Evolutionary conservation across 106 monocot genomes (phyloP), one percentile per base, ranked within the genome.

Genomic region (Triglochin maritima): DNA sequence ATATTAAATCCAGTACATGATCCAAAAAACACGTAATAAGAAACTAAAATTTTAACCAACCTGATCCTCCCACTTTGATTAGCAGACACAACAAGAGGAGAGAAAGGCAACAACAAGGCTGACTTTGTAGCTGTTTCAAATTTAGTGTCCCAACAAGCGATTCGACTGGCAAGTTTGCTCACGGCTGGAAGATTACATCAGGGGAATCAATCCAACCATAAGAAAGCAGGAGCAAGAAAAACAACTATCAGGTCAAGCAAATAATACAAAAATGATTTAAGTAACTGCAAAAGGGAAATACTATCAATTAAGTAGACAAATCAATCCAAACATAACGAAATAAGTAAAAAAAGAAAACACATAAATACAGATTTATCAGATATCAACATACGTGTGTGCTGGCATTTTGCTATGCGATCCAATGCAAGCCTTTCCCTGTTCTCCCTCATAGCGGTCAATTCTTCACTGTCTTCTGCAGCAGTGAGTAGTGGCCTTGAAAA

Each of bases 401-500:
- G 96, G 80, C 91, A 96, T 72, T 85, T 91, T 46, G 83, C 80
- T 62, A 91, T 88, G 58, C 78, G 65, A 79, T 96, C 91, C 51
- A 96, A 49, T 58, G 88, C 88, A 75, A 56, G 66, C 82, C 77
- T 77, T 47, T 96, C 88, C 66, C 74, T 81, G 57, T 88, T 81
- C 71, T 96, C 88, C 74, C 96, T 81, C 72, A 76, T 81, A 66
- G 70, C 66, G 14, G 72, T 54, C 44, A 79, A 73, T 69, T 96
- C 90, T 55, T 86, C 96, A 66, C 85, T 91, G 43, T 96, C 96
- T 77, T 91, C 91, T 52, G 77, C 49, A 54, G 71, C 82, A 49
- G 83, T 88, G 67, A 96, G 81, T 73, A 91, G 91, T 54, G 96
- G 96, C 64, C 86, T 83, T 5, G 96, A 88, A 77, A 96, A 96